A percentile compares a stretch with the other conserved stretches of the same genome.
Conservation (phyloP, 2,329 filamentous ascomycete species). For the Tolypocladium nubicola region DNA sequence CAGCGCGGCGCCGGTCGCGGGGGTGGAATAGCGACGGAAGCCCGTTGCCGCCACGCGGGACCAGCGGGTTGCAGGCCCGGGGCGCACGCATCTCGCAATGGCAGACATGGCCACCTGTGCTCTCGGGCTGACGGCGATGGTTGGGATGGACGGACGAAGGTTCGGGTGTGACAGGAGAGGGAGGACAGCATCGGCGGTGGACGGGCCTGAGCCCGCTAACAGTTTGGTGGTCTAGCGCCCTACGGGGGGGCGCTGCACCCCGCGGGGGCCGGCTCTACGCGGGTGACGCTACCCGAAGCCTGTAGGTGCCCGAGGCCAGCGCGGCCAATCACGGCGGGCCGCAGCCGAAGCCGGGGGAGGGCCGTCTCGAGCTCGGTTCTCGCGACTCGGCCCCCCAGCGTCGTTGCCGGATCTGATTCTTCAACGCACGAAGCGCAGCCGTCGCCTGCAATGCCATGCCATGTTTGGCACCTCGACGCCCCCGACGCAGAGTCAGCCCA, state of each 20-base stretch:
- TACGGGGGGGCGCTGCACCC: neutral
- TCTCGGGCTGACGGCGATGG: neutral
- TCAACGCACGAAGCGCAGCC: neutral
- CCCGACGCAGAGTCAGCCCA: no score
- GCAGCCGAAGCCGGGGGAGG: neutral
- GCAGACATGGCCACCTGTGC: slow-evolving; percentile 3
- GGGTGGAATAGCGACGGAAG: slow-evolving; percentile 7
- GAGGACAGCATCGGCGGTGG: neutral
- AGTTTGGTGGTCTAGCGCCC: neutral
- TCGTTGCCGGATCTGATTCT: neutral
- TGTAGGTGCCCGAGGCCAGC: neutral
- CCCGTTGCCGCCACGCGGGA: neutral
- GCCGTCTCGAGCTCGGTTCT: neutral
- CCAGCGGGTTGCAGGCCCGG: neutral
- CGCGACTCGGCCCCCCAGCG: no score
- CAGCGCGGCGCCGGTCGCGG: slow-evolving; percentile 22
- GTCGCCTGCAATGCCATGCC: neutral
- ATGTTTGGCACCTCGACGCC: neutral
- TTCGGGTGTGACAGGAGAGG: neutral
- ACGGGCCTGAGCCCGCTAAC: neutral
- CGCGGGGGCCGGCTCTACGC: neutral
- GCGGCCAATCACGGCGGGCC: neutral
- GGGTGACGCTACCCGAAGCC: no score
- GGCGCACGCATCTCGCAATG: slow-evolving; percentile 4
- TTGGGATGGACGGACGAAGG: neutral